Evolutionary conservation across 2,329 filamentous ascomycete species (phyloP).

Genomic region (Aureobasidium sp.): DNA sequence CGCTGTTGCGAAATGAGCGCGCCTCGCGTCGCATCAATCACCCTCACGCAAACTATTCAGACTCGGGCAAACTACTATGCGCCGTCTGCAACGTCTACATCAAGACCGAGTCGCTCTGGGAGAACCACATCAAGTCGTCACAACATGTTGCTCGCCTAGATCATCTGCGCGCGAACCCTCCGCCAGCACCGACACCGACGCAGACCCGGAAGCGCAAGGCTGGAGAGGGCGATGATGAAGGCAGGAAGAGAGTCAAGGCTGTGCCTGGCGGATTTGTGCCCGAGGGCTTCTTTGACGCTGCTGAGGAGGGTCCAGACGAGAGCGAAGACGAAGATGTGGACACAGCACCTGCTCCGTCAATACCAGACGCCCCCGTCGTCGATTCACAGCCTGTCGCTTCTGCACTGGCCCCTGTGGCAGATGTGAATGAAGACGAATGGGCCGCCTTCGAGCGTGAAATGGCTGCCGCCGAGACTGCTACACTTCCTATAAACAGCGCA

Average conservation of each 20-base stretch:
- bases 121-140: constrained; percentile 51
- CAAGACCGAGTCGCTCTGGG: constrained; percentile 62
- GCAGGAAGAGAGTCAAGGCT: constrained; percentile 16
- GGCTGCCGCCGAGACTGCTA: constrained; percentile 34
- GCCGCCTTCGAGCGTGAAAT: constrained; percentile 82
- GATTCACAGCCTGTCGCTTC: neutral
- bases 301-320: constrained; percentile 25
- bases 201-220: constrained; percentile 50
- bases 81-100: constrained; percentile 57
- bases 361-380: constrained; percentile 4
- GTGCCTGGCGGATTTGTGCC: constrained; percentile 15
- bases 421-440: constrained; percentile 72
- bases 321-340: neutral
- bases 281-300: constrained; percentile 22
- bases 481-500: constrained; percentile 22
- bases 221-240: constrained; percentile 20
- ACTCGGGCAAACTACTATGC: constrained; percentile 61
- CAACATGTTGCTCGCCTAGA: constrained; percentile 38
- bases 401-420: neutral
- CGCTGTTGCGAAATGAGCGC: constrained; percentile 71
- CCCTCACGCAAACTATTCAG: constrained; percentile 60
- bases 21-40: constrained; percentile 66
- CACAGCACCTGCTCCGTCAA: neutral
- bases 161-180: constrained; percentile 25
- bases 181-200: constrained; percentile 10